These are phyloP conservation scores for Spinellus fusiger DNA, from an alignment of 192 early-diverging fungal species.

Conservation along the genomic window DNA sequence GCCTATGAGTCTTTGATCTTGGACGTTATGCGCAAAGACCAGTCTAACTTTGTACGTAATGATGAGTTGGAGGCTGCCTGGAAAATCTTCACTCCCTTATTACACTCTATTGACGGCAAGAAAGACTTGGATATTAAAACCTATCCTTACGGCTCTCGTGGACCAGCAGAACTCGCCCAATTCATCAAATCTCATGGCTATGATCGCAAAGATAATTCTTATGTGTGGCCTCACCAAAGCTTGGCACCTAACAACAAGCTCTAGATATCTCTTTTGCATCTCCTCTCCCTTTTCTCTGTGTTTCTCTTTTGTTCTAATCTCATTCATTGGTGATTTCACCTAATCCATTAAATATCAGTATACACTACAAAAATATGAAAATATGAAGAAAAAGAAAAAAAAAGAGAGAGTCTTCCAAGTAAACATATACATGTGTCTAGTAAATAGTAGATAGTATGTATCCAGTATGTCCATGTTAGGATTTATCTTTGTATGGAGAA, in stretches of 20 bases:
- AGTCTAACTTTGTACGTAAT: conserved; percentile 91
- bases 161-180: conserved; percentile 70
- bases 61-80: conserved; percentile 95
- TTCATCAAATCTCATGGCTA: conserved; percentile 62
- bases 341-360: too few species aligned
- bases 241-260: conserved; percentile 4
- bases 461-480: too few species aligned
- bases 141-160: conserved; percentile 81
- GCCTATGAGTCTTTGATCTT: conserved; percentile 94
- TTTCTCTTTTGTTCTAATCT: not conserved
- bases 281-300: not conserved
- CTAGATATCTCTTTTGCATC: not conserved
- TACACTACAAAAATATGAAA: too few species aligned
- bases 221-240: conserved; percentile 43
- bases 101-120: conserved; percentile 76
- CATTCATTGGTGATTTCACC: not conserved
- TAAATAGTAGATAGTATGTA: too few species aligned
- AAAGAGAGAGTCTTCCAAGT: too few species aligned
- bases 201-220: conserved; percentile 30
- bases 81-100: conserved; percentile 94
- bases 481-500: too few species aligned
- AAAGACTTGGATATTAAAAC: conserved; percentile 46
- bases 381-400: too few species aligned
- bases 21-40: conserved; percentile 87
- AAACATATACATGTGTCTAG: too few species aligned